Percentiles rank a stretch among this genome's conserved stretches.
These are phyloP conservation scores for Beauveria sp. DNA, from an alignment of 2,329 filamentous ascomycete genomes.

Conservation along the genomic window DNA sequence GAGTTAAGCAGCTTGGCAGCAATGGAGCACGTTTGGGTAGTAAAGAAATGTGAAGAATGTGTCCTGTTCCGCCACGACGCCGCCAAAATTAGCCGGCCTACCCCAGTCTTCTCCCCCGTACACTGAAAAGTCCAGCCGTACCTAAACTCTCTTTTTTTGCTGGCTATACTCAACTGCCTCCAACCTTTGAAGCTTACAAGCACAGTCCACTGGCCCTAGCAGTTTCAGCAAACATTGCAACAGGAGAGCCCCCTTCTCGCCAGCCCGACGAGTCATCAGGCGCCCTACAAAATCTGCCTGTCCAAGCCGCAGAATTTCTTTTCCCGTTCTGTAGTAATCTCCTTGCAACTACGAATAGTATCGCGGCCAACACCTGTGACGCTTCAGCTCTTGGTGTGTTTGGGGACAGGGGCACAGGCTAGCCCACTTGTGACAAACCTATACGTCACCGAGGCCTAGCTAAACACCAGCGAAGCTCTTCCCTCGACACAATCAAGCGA, in stretches of 20 bases:
- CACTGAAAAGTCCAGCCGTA: too few relatives aligned
- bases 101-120: too few relatives aligned
- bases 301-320: too few relatives aligned
- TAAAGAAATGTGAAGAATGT: background rate
- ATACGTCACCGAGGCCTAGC: conserved; percentile 6
- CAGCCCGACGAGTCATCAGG: background rate
- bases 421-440: conserved; percentile 5
- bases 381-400: background rate
- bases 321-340: too few relatives aligned
- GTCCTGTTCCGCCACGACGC: conserved; percentile 1
- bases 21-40: too few relatives aligned
- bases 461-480: conserved; percentile 1
- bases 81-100: too few relatives aligned
- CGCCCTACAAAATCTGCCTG: too few relatives aligned
- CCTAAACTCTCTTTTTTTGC: too few relatives aligned
- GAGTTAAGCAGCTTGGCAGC: too few relatives aligned
- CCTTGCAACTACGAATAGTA: background rate
- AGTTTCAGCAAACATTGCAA: background rate
- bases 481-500: background rate
- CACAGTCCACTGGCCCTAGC: background rate
- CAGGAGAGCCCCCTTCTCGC: background rate
- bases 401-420: background rate
- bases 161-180: background rate
- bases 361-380: background rate
- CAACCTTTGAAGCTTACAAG: background rate